phyloP scores from a whole-genome alignment of 2,329 filamentous ascomycete genomes.

The Rhynchosporium graminicola region DNA sequence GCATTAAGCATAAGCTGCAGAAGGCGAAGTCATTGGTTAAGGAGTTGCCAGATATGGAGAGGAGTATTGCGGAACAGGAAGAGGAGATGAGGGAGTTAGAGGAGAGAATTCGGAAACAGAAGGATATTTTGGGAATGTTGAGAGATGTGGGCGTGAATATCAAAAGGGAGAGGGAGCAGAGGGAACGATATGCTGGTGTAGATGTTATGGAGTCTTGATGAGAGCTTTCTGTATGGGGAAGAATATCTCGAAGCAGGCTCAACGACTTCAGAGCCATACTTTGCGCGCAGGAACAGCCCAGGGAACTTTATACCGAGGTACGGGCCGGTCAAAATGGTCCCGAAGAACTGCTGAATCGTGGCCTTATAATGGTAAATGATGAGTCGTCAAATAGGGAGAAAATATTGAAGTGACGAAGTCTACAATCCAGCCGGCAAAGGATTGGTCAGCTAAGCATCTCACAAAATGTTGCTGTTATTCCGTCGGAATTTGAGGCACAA shows the following conservation, averaged over 20 bases:
- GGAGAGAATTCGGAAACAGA: constrained; percentile 62
- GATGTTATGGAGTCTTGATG: constrained; percentile 48
- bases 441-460: neutral
- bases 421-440: neutral
- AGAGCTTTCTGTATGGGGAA: neutral
- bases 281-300: neutral
- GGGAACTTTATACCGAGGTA: neutral
- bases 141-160: constrained; percentile 51
- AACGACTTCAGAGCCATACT: neutral
- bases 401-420: neutral
- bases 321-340: neutral
- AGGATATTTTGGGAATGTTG: constrained; percentile 56
- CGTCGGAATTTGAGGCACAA: neutral
- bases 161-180: constrained; percentile 41
- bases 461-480: neutral
- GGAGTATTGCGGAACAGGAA: constrained; percentile 67
- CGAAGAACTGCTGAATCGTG: neutral
- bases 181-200: constrained; percentile 37
- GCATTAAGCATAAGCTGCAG: constrained; percentile 80
- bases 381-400: neutral
- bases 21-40: constrained; percentile 69
- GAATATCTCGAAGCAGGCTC: neutral
- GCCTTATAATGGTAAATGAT: neutral
- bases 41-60: constrained; percentile 68
- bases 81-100: constrained; percentile 69